Evolutionary conservation across 2,329 filamentous ascomycete species (phyloP).

Genomic region (Daldinia eschscholtzii): DNA sequence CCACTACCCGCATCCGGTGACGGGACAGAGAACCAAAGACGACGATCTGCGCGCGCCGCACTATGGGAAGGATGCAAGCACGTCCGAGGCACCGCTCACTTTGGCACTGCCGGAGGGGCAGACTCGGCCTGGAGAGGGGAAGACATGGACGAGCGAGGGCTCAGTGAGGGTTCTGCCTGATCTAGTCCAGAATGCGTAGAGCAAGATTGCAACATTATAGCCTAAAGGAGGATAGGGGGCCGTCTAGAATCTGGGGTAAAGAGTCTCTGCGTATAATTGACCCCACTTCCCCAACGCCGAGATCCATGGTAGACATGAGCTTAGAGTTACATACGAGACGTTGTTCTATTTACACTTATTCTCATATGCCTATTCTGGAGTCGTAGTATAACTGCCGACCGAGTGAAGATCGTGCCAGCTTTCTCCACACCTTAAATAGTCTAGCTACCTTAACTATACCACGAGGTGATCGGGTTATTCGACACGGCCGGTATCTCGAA

Average conservation of each 20-base stretch:
- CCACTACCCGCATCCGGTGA: conserved; percentile 65
- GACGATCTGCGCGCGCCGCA: conserved; percentile 63
- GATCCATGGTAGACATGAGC: conserved; percentile 12
- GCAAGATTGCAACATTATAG: conserved; percentile 41
- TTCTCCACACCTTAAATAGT: conserved; percentile 29
- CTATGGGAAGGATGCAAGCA: conserved; percentile 58
- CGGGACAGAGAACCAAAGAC: conserved; percentile 58
- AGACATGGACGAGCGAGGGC: conserved; percentile 49
- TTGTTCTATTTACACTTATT: conserved; percentile 22
- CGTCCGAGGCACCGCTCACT: conserved; percentile 58
- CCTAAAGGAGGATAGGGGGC: conserved; percentile 43
- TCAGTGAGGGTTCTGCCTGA: conserved; percentile 55
- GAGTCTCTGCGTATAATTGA: conserved; percentile 15
- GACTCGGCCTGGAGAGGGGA: conserved; percentile 53
- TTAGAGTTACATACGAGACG: conserved; percentile 12
- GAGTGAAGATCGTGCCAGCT: conserved; percentile 25
- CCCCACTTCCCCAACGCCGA: conserved; percentile 43
- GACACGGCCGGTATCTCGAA: conserved; percentile 22
- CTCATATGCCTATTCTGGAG: conserved; percentile 20
- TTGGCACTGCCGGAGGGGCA: conserved; percentile 56
- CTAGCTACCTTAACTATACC: conserved; percentile 19
- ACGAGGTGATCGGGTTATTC: conserved; percentile 29
- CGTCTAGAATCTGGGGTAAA: conserved; percentile 40
- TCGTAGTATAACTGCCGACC: conserved; percentile 38
- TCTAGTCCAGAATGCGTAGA: conserved; percentile 52